Percentiles rank a stretch among this genome's conserved stretches.
Evolutionary conservation across 129 eudicot genomes (phyloP).

Genomic region (Escallonia rubra): DNA sequence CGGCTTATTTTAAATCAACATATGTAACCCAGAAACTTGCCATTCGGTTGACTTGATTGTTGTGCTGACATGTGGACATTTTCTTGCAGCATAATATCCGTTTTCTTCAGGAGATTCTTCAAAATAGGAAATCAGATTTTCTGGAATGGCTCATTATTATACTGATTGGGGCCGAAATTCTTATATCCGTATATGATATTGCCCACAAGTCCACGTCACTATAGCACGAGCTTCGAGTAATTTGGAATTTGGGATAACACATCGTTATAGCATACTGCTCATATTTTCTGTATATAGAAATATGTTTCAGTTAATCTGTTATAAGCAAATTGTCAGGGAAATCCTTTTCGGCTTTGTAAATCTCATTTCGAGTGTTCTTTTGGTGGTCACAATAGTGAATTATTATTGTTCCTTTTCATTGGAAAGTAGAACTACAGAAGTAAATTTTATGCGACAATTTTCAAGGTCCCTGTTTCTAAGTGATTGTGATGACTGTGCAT

Average conservation of each 20-base stretch:
- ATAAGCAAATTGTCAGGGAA: slow-evolving; percentile 5
- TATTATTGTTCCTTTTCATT: background rate
- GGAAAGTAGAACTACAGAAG: too few relatives aligned
- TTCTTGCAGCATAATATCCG: slow-evolving; percentile 86
- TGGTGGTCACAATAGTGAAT: slow-evolving; percentile 4
- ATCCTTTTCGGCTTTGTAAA: slow-evolving; percentile 18
- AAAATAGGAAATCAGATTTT: slow-evolving; percentile 89
- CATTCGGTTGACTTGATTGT: slow-evolving; percentile 1
- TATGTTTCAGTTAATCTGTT: background rate
- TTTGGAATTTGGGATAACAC: slow-evolving; percentile 11
- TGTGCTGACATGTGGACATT: slow-evolving; percentile 9
- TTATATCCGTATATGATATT: slow-evolving; percentile 81
- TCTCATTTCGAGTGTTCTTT: background rate
- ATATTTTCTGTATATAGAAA: slow-evolving; percentile 25
- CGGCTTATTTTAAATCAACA: slow-evolving; percentile 9
- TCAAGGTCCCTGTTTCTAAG: background rate
- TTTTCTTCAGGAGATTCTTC: slow-evolving; percentile 88
- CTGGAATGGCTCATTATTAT: slow-evolving; percentile 86
- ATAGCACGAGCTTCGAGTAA: slow-evolving; percentile 24
- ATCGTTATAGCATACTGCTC: background rate
- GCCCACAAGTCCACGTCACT: slow-evolving; percentile 57
- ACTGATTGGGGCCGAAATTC: slow-evolving; percentile 76
- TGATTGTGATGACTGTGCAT: background rate
- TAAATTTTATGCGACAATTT: background rate
- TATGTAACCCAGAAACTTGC: slow-evolving; percentile 2